Percentiles rank a stretch among this genome's conserved stretches.
Conservation (phyloP, 345 rosid genomes). For the Eucalyptus pauciflora region DNA sequence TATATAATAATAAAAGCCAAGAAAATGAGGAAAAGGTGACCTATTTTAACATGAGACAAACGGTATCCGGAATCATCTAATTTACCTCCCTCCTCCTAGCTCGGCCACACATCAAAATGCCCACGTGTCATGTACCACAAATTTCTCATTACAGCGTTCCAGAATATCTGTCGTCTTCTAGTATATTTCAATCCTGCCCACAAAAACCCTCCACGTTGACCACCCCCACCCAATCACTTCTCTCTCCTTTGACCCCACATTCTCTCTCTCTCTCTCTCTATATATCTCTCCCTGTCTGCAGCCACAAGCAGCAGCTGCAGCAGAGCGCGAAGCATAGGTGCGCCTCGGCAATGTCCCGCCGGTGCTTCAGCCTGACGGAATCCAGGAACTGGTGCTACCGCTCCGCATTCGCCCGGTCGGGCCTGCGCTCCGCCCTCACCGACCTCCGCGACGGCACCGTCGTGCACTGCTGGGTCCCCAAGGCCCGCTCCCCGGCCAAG, state of each 20-base stretch:
- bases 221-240: not conserved
- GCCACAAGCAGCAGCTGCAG: not conserved
- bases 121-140: not conserved
- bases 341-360: not conserved
- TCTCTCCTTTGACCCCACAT: not conserved
- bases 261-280: not conserved
- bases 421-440: slow-evolving; percentile 47
- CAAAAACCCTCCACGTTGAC: not conserved
- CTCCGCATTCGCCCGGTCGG: slow-evolving; percentile 30
- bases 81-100: not conserved
- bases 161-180: not conserved
- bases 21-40: not conserved
- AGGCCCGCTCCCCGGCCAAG: slow-evolving; percentile 13
- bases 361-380: slow-evolving; percentile 59
- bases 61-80: not conserved
- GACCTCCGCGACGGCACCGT: slow-evolving; percentile 66
- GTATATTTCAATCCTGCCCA: not conserved
- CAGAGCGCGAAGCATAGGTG: not conserved
- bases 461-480: slow-evolving; percentile 83
- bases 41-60: not conserved
- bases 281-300: not conserved
- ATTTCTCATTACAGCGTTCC: not conserved
- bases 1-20: not conserved
- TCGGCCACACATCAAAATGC: not conserved
- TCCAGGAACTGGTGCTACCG: slow-evolving; percentile 33